Evolutionary conservation across 2,329 filamentous ascomycete genomes (phyloP), one percentile per base, ranked within the genome.

Genomic region (Cytospora leucostoma): DNA sequence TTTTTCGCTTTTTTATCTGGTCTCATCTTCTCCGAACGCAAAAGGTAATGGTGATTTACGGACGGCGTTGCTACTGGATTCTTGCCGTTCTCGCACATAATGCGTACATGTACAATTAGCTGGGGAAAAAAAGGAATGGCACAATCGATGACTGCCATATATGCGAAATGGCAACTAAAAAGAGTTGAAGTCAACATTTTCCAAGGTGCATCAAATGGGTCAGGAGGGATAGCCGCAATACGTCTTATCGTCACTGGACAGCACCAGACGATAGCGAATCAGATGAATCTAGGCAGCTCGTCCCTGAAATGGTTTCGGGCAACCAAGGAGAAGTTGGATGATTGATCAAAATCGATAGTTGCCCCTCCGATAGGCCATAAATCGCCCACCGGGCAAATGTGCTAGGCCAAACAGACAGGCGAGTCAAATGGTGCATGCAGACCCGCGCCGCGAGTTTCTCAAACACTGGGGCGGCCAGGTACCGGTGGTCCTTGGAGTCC

Each of bases 1-100:
- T 27, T 37, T 50, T 53, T 59, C 59, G 32, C 27, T 44, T 34
- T 38, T 37, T 51, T 37, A 54, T 17, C 32, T 35, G n/a, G n/a
- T n/a, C n/a, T n/a, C n/a, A n/a, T n/a, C n/a, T 44, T 53, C 19
- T 32, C 13, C 27, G 40, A 47, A 47, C n/a, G 44, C 34, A 59
- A 65, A 65, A 65, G 64, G 64, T 65, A 65, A 65, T 35, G 57
- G 64, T 53, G 64, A 65, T 63, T 59, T 57, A 58, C 52, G 19
- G 49, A 51, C 33, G 72, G 73, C 68, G 70, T 77, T 82, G 79
- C 61, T 19, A 59, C 38, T 50, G 63, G 51, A 60, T 40, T 34
- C 53, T 44, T 65, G 56, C 61, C 21, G 32, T 62, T 56, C 27
- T 59, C 32, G 44, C 50, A 59, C 53, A 61, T 61, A 49, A n/a